Percentiles rank a stretch among this genome's conserved stretches.
These are phyloP conservation scores for Aspergillus kassunensis DNA, from an alignment of 495 filamentous ascomycete species.

Conservation along the genomic window DNA sequence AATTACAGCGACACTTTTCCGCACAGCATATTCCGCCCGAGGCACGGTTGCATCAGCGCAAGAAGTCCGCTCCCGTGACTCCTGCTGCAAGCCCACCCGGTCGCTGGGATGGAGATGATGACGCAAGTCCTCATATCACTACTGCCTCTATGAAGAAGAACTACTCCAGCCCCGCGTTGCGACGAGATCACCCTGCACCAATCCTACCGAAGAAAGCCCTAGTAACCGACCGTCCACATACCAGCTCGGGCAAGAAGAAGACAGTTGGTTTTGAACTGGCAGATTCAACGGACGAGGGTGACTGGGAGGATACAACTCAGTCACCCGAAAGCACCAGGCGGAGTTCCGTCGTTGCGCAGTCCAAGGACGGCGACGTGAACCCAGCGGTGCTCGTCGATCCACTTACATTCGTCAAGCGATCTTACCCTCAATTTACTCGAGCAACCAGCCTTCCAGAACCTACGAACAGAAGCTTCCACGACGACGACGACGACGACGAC, in stretches of 20 bases:
- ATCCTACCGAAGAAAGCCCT: constrained; percentile 35
- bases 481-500: constrained; percentile 22
- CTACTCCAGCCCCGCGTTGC: constrained; percentile 41
- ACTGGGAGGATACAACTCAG: constrained; percentile 52
- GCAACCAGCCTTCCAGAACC: constrained; percentile 46
- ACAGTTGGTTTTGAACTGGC: constrained; percentile 46
- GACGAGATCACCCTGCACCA: constrained; percentile 33
- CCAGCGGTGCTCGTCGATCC: constrained; percentile 40
- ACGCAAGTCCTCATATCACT: constrained; percentile 23
- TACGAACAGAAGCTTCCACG: constrained; percentile 32
- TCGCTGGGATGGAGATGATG: constrained; percentile 38
- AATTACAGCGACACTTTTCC: constrained; percentile 30
- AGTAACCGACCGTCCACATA: constrained; percentile 35
- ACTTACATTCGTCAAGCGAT: constrained; percentile 45
- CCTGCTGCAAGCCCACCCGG: constrained; percentile 38
- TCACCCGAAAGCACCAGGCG: constrained; percentile 47
- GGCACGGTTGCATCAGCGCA: constrained; percentile 43
- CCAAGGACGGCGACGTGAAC: constrained; percentile 40
- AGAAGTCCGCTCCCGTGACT: constrained; percentile 46
- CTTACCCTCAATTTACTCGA: constrained; percentile 42
- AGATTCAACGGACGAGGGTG: constrained; percentile 44
- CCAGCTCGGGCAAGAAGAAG: constrained; percentile 43
- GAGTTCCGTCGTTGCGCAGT: constrained; percentile 42
- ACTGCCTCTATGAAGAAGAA: constrained; percentile 42
- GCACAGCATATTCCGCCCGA: constrained; percentile 29